A percentile compares a stretch with the other conserved stretches of the same genome.
Conservation (phyloP, 2,329 filamentous ascomycete genomes). For the Uncinocarpus reesii region DNA sequence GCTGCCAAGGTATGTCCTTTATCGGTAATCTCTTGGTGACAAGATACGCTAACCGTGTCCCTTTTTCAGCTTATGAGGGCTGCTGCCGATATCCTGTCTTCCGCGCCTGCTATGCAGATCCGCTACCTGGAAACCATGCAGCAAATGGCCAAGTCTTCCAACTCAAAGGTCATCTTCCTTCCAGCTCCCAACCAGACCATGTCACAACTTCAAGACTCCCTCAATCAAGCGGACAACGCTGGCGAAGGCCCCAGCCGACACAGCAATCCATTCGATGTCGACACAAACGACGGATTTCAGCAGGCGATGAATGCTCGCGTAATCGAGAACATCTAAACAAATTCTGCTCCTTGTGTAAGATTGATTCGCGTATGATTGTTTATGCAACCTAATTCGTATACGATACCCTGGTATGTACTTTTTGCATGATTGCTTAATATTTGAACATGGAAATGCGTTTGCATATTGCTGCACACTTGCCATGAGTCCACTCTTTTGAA, state of each 20-base stretch:
- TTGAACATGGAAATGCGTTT: neutral
- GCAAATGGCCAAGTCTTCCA: slow-evolving; percentile 85
- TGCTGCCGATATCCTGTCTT: slow-evolving; percentile 85
- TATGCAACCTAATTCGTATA: neutral
- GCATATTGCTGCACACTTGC: too few species aligned
- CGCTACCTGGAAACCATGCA: slow-evolving; percentile 98
- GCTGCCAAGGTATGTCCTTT: slow-evolving; percentile 68
- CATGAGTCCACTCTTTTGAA: too few species aligned
- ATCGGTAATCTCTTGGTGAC: too few species aligned
- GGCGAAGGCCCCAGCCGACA: slow-evolving; percentile 49
- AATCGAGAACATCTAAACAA: slow-evolving; percentile 74
- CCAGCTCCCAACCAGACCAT: slow-evolving; percentile 54
- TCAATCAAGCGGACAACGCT: slow-evolving; percentile 41
- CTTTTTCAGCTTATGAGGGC: slow-evolving; percentile 38
- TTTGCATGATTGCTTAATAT: neutral
- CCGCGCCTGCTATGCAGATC: slow-evolving; percentile 95
- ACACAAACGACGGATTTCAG: slow-evolving; percentile 55
- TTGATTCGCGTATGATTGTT: neutral
- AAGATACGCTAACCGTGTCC: neutral
- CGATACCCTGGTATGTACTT: slow-evolving; percentile 1
- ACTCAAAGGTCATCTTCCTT: slow-evolving; percentile 78
- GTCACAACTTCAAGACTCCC: slow-evolving; percentile 31
- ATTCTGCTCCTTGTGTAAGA: neutral
- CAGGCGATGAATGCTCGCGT: slow-evolving; percentile 70
- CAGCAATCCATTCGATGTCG: slow-evolving; percentile 30